phyloP scores from a whole-genome alignment of 805 yeast species.

The Ogataea neopini region DNA sequence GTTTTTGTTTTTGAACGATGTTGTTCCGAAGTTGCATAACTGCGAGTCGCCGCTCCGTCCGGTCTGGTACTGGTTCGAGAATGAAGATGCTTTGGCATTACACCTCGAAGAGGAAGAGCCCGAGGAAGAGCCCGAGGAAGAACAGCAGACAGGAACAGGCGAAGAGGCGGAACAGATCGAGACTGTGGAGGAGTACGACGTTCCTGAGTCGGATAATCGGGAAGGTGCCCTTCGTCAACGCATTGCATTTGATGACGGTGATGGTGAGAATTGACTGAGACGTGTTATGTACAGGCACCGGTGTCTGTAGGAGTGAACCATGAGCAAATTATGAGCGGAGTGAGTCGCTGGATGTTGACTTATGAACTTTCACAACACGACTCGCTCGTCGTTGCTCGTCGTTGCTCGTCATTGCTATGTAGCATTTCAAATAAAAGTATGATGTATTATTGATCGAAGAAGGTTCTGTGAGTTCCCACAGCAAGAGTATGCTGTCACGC shows the following conservation, averaged over 20 bases:
- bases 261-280: background rate
- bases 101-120: background rate
- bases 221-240: background rate
- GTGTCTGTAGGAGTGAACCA: no score
- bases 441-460: no score
- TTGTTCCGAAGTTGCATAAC: slow-evolving; percentile 40
- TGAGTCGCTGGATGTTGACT: no score
- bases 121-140: no score
- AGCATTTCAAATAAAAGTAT: no score
- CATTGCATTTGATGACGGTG: background rate
- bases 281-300: background rate
- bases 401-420: no score
- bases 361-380: no score
- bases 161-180: background rate
- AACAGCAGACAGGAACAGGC: no score
- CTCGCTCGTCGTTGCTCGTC: no score
- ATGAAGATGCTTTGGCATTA: background rate
- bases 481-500: no score
- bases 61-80: slow-evolving; percentile 37
- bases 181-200: background rate
- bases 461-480: no score
- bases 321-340: no score
- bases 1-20: slow-evolving; percentile 41
- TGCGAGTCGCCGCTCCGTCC: slow-evolving; percentile 41
- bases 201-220: background rate